phyloP scores from a whole-genome alignment of 73 alveolate genomes.

The Blepharisma japonicum region DNA sequence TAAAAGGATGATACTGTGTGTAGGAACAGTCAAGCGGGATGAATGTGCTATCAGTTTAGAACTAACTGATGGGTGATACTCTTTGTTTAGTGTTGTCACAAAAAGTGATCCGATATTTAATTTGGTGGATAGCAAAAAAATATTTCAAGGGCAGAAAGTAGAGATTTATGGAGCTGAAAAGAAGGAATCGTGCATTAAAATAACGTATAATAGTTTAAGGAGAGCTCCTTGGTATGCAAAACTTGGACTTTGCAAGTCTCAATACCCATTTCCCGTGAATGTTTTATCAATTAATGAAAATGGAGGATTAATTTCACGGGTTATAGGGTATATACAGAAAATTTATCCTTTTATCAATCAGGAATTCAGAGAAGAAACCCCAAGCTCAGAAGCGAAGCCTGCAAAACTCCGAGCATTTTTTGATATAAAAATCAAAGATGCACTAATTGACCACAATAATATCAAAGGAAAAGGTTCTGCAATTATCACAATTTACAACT shows the following conservation, averaged over 20 bases:
- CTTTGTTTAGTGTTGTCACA: not conserved
- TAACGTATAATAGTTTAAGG: not conserved
- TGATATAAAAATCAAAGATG: constrained; percentile 8
- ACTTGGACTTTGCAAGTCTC: not conserved
- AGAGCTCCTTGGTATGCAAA: constrained; percentile 24
- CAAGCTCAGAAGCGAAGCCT: not conserved
- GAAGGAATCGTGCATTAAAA: not conserved
- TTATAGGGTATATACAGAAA: not conserved
- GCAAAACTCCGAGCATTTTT: constrained; percentile 6
- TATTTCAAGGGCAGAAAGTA: not conserved
- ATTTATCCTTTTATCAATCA: not conserved
- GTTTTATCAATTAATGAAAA: not conserved
- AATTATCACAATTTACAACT: not conserved
- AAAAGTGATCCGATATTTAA: not conserved
- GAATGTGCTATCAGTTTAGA: not conserved
- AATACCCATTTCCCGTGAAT: not conserved
- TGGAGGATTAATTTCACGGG: not conserved
- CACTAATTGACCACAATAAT: not conserved
- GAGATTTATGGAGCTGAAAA: not conserved
- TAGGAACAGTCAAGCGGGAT: not conserved
- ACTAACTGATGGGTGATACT: constrained; percentile 13
- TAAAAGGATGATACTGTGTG: constrained; percentile 18
- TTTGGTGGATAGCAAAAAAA: not conserved
- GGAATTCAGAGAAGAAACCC: not conserved
- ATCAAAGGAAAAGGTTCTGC: not conserved